Conservation (phyloP, 2,329 filamentous ascomycete genomes). For the Taxawa tesnikishii region DNA sequence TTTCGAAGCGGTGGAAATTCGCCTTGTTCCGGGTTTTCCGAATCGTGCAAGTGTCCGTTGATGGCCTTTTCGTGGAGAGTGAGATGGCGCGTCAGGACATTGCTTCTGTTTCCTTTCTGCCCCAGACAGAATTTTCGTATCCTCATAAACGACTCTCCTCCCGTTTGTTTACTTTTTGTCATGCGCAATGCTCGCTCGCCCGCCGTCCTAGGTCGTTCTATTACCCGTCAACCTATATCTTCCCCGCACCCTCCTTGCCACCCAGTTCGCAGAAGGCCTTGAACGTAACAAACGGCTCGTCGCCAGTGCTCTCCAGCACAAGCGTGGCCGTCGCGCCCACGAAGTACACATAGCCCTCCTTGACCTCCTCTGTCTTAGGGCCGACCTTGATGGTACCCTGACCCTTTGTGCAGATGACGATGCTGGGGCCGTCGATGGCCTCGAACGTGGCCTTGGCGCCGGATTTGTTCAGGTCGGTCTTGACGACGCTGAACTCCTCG, state of each 20-base stretch:
- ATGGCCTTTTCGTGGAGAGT: too few species aligned
- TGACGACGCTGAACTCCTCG: conserved; percentile 86
- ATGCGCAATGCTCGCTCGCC: too few species aligned
- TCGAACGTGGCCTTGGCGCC: conserved; percentile 83
- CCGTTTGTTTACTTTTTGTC: too few species aligned
- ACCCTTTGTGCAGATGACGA: conserved; percentile 81
- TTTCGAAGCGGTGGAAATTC: too few species aligned
- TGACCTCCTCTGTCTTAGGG: conserved; percentile 58
- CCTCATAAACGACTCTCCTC: too few species aligned
- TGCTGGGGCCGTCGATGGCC: conserved; percentile 73
- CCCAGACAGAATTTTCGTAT: too few species aligned
- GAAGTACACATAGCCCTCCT: conserved; percentile 40
- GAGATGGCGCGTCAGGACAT: too few species aligned
- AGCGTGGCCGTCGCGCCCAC: conserved; percentile 81
- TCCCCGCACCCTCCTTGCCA: conserved; percentile 26
- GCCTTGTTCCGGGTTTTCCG: too few species aligned
- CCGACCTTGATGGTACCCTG: conserved; percentile 77
- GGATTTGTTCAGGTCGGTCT: conserved; percentile 56
- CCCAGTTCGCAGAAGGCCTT: conserved; percentile 87
- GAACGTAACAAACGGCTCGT: conserved; percentile 72
- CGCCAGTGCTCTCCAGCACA: conserved; percentile 55
- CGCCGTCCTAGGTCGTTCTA: too few species aligned
- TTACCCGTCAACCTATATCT: too few species aligned
- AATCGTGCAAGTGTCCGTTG: too few species aligned
- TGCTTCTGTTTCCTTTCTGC: too few species aligned